phyloP scores from a whole-genome alignment of 2,329 filamentous ascomycete species.

The Hypoxylon sp. region DNA sequence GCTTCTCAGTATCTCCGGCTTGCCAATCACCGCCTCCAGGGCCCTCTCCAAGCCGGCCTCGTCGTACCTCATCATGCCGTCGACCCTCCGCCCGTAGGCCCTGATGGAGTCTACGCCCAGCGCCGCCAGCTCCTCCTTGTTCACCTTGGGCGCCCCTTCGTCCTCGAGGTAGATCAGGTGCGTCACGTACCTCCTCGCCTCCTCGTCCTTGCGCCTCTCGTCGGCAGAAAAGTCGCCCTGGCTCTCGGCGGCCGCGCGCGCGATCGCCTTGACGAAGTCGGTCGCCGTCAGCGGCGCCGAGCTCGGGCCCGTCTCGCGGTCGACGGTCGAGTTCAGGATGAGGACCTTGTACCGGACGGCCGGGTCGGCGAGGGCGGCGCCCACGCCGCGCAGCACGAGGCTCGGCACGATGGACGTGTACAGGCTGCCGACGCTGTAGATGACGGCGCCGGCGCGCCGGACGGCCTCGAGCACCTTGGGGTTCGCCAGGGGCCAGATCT shows the following conservation, averaged over 20 bases:
- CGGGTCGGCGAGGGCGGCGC: constrained; percentile 63
- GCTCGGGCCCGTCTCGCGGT: constrained; percentile 86
- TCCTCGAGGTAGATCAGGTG: constrained; percentile 86
- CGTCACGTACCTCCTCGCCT: constrained; percentile 78
- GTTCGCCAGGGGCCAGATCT: constrained; percentile 88
- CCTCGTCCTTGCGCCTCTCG: constrained; percentile 46
- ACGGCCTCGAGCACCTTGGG: constrained; percentile 81
- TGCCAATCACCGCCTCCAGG: constrained; percentile 81
- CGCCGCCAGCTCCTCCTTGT: constrained; percentile 70
- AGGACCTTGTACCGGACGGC: constrained; percentile 77
- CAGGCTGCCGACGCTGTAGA: constrained; percentile 94
- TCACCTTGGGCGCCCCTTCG: constrained; percentile 75
- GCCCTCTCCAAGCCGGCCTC: constrained; percentile 78
- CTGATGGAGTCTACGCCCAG: constrained; percentile 83
- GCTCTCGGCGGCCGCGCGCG: constrained; percentile 78
- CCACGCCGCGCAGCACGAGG: constrained; percentile 81
- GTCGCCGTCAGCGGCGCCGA: constrained; percentile 74
- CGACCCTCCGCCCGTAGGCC: constrained; percentile 76
- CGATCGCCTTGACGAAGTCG: constrained; percentile 87
- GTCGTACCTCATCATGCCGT: constrained; percentile 76
- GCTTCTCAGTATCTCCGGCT: constrained; percentile 57
- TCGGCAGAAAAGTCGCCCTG: constrained; percentile 58
- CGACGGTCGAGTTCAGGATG: constrained; percentile 84
- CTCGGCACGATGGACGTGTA: constrained; percentile 92
- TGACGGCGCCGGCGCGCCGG: constrained; percentile 72